phyloP scores from a whole-genome alignment of 2,329 filamentous ascomycete species.

The Phyllosticta capitalensis region DNA sequence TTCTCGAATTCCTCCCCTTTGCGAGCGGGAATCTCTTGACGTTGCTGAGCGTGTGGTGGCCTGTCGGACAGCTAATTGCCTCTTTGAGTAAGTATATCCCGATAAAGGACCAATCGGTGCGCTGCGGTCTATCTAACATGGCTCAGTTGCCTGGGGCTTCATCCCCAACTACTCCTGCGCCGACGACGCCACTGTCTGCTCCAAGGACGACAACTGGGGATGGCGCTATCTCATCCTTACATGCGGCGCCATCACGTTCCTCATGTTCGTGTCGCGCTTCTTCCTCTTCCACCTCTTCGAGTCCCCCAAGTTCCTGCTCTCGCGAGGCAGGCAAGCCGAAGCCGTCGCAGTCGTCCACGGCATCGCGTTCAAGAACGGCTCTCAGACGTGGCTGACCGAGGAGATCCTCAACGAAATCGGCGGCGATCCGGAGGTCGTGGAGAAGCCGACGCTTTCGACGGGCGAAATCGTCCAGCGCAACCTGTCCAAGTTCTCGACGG shows the following conservation, averaged over 20 bases:
- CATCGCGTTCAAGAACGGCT: slow-evolving; percentile 61
- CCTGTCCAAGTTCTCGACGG: slow-evolving; percentile 55
- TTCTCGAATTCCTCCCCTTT: slow-evolving; percentile 74
- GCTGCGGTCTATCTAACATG: slow-evolving; percentile 14
- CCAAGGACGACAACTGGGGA: slow-evolving; percentile 50
- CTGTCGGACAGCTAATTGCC: slow-evolving; percentile 66
- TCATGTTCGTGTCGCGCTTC: slow-evolving; percentile 71
- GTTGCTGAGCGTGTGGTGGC: slow-evolving; percentile 80
- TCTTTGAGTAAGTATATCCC: slow-evolving; percentile 36
- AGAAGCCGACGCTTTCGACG: slow-evolving; percentile 31
- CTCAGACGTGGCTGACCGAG: slow-evolving; percentile 49
- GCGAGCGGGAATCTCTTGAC: slow-evolving; percentile 66
- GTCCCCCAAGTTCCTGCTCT: slow-evolving; percentile 75
- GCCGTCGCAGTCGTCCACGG: slow-evolving; percentile 73
- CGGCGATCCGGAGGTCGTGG: slow-evolving; percentile 36
- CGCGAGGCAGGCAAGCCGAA: slow-evolving; percentile 64
- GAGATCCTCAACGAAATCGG: slow-evolving; percentile 52
- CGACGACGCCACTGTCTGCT: slow-evolving; percentile 12
- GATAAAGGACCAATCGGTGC: neutral
- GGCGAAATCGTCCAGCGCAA: slow-evolving; percentile 48
- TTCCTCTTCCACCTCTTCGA: slow-evolving; percentile 75
- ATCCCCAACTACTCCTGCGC: slow-evolving; percentile 56
- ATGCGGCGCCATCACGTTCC: slow-evolving; percentile 61
- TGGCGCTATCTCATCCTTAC: slow-evolving; percentile 68
- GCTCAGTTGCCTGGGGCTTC: slow-evolving; percentile 60